phyloP scores from a whole-genome alignment of 768 basidiomycete genomes.

The Lentinula lateritia region DNA sequence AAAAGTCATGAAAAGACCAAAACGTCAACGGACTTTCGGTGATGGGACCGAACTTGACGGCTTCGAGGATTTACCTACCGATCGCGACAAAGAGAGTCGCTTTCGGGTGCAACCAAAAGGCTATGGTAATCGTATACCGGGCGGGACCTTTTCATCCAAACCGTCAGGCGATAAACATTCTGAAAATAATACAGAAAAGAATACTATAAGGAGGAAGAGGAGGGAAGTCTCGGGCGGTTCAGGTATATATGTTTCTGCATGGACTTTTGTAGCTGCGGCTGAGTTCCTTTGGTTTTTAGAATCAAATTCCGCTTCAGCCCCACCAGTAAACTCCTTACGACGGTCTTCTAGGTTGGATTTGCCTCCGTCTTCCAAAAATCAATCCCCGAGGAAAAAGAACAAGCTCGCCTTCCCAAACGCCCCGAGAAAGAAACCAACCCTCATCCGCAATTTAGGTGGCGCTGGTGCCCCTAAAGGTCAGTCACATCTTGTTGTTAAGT shows the following conservation, averaged over 20 bases:
- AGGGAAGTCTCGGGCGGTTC: conserved; percentile 37
- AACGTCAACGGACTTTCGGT: conserved; percentile 70
- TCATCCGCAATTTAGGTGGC: conserved; percentile 81
- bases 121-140: conserved; percentile 56
- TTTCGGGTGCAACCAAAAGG: conserved; percentile 75
- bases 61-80: conserved; percentile 83
- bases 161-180: conserved; percentile 18
- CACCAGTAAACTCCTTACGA: conserved; percentile 49
- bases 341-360: conserved; percentile 55
- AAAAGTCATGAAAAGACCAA: conserved; percentile 70
- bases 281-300: conserved; percentile 9
- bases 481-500: conserved; percentile 12
- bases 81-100: conserved; percentile 73
- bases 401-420: conserved; percentile 18
- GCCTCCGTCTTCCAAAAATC: conserved; percentile 26
- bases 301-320: conserved; percentile 23
- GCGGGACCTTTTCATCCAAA: conserved; percentile 40
- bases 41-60: conserved; percentile 88
- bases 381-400: conserved; percentile 51
- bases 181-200: conserved; percentile 57
- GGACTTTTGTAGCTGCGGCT: conserved; percentile 1
- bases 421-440: conserved; percentile 71
- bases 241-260: conserved; percentile 30
- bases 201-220: conserved; percentile 53
- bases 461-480: conserved; percentile 66